These are phyloP conservation scores for Agroathelia rolfsii DNA, from an alignment of 1,284 basidiomycete species.

Conservation along the genomic window DNA sequence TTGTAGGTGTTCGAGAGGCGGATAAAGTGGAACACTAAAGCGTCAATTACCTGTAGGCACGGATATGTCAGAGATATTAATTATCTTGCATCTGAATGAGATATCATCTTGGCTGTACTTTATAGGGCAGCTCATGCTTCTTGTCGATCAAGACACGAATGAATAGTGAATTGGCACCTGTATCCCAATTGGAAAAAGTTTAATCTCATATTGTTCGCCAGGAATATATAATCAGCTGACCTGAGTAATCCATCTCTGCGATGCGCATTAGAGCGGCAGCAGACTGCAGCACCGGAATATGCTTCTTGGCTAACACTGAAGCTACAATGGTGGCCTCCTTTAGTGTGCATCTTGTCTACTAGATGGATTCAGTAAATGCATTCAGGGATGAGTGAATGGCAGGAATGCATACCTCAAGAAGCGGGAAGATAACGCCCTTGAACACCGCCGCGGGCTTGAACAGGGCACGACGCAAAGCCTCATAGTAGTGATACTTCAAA, in stretches of 20 bases:
- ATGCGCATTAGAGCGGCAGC: constrained; percentile 91
- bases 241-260: constrained; percentile 94
- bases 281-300: constrained; percentile 91
- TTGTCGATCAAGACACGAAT: constrained; percentile 97
- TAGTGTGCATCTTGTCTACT: constrained; percentile 72
- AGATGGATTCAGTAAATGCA: constrained; percentile 1
- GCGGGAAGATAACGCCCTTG: constrained; percentile 95
- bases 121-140: constrained; percentile 96
- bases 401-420: constrained; percentile 67
- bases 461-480: constrained; percentile 82
- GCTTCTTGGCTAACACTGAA: constrained; percentile 86
- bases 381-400: constrained; percentile 1
- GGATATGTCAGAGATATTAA: too few relatives aligned
- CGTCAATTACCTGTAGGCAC: too few relatives aligned
- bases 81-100: too few relatives aligned
- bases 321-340: constrained; percentile 95
- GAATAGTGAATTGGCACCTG: constrained; percentile 91
- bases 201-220: neutral
- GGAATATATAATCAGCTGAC: constrained; percentile 24
- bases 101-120: too few relatives aligned
- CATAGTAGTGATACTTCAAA: constrained; percentile 90
- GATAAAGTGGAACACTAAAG: constrained; percentile 96
- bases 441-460: constrained; percentile 99
- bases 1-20: constrained; percentile 88
- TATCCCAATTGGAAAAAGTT: constrained; percentile 1